A percentile compares a stretch with the other conserved stretches of the same genome.
Conservation (phyloP, 306 rosid genomes). For the Boehmeria nivea region DNA sequence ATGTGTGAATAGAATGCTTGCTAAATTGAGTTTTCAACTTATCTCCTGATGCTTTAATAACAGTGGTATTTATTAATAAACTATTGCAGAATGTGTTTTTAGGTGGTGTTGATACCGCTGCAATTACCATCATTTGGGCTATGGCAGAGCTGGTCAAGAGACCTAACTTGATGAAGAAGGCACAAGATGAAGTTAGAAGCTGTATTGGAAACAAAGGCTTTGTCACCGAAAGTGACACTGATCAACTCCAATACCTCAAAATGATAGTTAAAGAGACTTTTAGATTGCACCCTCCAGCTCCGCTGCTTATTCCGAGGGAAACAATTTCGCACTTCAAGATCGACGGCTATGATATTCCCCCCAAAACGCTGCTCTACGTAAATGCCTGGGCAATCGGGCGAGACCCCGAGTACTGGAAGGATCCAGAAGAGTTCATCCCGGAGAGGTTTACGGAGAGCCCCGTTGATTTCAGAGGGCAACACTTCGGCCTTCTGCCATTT, state of each 20-base stretch:
- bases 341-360: constrained; percentile 33
- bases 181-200: constrained; percentile 29
- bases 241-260: constrained; percentile 29
- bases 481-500: constrained; percentile 39
- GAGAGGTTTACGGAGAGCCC: constrained; percentile 33
- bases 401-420: constrained; percentile 31
- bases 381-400: constrained; percentile 37
- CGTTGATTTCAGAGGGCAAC: constrained; percentile 35
- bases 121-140: constrained; percentile 30
- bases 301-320: constrained; percentile 46
- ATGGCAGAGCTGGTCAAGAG: constrained; percentile 36
- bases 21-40: not conserved
- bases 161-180: constrained; percentile 32
- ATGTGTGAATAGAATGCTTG: no score
- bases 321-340: constrained; percentile 16
- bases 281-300: constrained; percentile 38
- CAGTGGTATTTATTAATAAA: not conserved
- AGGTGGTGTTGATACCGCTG: constrained; percentile 32
- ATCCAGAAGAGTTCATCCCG: constrained; percentile 42
- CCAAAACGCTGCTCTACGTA: constrained; percentile 22
- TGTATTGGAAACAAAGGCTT: constrained; percentile 2
- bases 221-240: constrained; percentile 23
- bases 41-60: no score
- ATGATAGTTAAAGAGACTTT: constrained; percentile 37
- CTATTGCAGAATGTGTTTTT: constrained; percentile 26